Base-by-base conservation (phyloP, 139 green algal species). In the Klebsormidium nitens region DNA sequence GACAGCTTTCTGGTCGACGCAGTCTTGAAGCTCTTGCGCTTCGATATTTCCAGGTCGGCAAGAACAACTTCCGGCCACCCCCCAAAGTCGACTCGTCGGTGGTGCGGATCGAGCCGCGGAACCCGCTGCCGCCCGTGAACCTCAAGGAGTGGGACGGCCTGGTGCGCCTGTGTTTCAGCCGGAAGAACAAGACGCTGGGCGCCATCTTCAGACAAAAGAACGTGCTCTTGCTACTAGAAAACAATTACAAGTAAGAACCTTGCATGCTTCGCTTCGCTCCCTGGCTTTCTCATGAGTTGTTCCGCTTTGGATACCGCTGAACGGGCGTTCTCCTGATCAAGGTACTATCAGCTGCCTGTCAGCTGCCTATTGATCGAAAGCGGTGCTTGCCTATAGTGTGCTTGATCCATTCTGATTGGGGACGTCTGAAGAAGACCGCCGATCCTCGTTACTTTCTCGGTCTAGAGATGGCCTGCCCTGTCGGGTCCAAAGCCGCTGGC, bases 121-220 rank as follows among this genome's bases (percentile, higher is more conserved):
- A 92, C 74, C 94, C 94, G 38, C 89, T 90, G 2, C 90, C 92
- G 0, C 88, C 89, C 32, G 85, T 98, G 36, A 96, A 97, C 81
- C 94, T 99, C 61, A 38, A 89, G 39, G 94, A 99, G 82, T 98
- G 92, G 94, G 95, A 98, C 76, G 93, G 93, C 6, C 81, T 99
- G 14, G 80, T 95, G 59, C 86, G 93, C 19, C 72, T 98, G 2
- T 91, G 85, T 65, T 97, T 97, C 80, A 83, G 78, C 36, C 81
- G 91, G 19, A 97, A 96, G 78, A 99, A 99, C 85, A 97, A 96
- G 64, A 99, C 95, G 17, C 81, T 99, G 19, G 89, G 90, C 26
- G 87, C 88, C 42, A 93, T 93, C 48, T 96, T 97, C 83, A 73
- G 82, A 14, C 85, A 90, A 60, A 73, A 75, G 59, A 82, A 66